Evolutionary conservation across 176 grass and related monocot species (phyloP), one percentile per base, ranked within the genome.

Genomic region (Oryza australiensis): DNA sequence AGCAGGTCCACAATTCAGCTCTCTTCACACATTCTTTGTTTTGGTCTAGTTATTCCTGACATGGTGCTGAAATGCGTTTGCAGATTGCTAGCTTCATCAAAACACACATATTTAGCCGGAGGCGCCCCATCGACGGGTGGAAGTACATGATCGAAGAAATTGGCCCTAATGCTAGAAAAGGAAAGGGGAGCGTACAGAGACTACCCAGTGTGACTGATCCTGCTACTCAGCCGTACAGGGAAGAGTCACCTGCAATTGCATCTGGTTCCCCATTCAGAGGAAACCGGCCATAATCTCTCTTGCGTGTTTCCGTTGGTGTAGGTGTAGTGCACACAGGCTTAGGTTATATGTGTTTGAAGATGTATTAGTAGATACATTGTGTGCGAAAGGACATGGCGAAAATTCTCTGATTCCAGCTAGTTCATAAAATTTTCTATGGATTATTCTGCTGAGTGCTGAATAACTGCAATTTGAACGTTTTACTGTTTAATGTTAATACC

Each of bases 61-160:
- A 67, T 86, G 64, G 60, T 51, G 18, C 33, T 35, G 24, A 59
- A 72, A 38, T 77, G 62, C 48, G 28, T 26, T 5, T 85, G 84
- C 88, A 95, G 93, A 95, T 95, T 86, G 91, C 88, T 73, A 95
- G 93, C 82, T 98, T 98, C 72, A 91, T 98, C 80, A 92, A 95
- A 83, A 98, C 89, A 12, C 96, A 94, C 77, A 98, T 94, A 76
- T 93, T 98, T 77, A 98, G 92, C 70, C 73, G 92, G 37, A 88
- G 90, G 49, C 70, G 95, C 26, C 92, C 95, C 24, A 76, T 98
- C 0, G 90, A 95, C 5, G 95, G 88, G 18, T 93, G 95, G 95
- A 98, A 95, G 70, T 98, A 91, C 88, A 91, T 98, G 90, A 95
- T 95, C 10, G 90, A 95, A 80, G 87, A 95, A 79, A 98, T 98